A percentile compares a stretch with the other conserved stretches of the same genome.
phyloP scores from a whole-genome alignment of 495 filamentous ascomycete genomes.

The Podospora bellae-mahoneyi region DNA sequence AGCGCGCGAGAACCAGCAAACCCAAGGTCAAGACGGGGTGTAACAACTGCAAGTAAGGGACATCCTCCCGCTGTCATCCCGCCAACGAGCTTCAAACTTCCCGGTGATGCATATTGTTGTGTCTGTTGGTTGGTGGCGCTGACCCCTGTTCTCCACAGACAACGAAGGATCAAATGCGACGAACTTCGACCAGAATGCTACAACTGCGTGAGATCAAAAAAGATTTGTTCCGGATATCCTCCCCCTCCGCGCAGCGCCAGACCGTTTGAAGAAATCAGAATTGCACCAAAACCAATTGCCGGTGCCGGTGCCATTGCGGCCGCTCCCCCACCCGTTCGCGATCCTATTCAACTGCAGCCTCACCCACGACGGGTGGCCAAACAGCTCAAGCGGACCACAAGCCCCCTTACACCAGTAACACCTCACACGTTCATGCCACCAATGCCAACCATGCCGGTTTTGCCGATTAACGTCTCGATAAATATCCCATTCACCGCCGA shows the following conservation, averaged over 20 bases:
- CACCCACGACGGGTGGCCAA: conserved; percentile 26
- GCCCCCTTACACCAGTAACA: conserved; percentile 36
- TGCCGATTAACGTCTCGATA: conserved; percentile 35
- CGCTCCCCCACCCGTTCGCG: conserved; percentile 24
- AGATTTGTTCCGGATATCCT: conserved; percentile 50
- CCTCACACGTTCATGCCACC: neutral
- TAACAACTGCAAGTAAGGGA: conserved; percentile 55
- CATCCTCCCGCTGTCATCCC: conserved; percentile 10
- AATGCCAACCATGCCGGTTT: neutral
- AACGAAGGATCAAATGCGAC: conserved; percentile 64
- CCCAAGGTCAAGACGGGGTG: conserved; percentile 56
- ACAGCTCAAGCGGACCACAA: conserved; percentile 31
- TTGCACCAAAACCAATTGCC: conserved; percentile 43
- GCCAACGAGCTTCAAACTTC: conserved; percentile 1
- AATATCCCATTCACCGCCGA: conserved; percentile 37
- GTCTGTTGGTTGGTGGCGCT: conserved; percentile 10
- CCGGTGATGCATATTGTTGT: neutral
- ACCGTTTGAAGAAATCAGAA: conserved; percentile 40
- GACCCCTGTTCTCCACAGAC: conserved; percentile 38
- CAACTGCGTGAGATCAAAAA: conserved; percentile 53
- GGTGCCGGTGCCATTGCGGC: conserved; percentile 17
- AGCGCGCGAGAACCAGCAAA: conserved; percentile 43
- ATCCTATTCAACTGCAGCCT: conserved; percentile 26
- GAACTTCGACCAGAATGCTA: conserved; percentile 58
- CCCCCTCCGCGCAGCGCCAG: conserved; percentile 43